phyloP scores from a whole-genome alignment of 257 asterid genomes.

The Marsdenia floribunda region DNA sequence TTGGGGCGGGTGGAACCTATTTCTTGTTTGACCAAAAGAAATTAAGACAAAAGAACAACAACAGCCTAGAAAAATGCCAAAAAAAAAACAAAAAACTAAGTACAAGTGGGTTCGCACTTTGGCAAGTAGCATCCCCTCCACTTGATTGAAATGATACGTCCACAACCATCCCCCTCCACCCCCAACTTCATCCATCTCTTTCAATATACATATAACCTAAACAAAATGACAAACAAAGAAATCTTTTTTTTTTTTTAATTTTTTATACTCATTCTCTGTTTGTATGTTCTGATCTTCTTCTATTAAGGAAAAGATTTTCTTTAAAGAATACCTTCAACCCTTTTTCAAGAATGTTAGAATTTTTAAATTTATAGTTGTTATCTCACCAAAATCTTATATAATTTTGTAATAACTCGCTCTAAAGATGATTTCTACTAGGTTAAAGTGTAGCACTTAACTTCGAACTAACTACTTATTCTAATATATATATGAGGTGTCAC shows the following conservation, averaged over 20 bases:
- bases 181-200: background rate
- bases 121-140: background rate
- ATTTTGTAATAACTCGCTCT: too few relatives aligned
- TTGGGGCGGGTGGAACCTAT: background rate
- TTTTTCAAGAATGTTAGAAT: too few relatives aligned
- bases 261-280: background rate
- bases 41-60: background rate
- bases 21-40: background rate
- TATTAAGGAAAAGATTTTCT: background rate
- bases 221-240: too few relatives aligned
- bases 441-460: too few relatives aligned
- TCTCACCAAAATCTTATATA: too few relatives aligned
- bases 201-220: background rate
- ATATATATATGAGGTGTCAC: too few relatives aligned
- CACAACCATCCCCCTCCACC: background rate
- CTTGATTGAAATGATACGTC: background rate
- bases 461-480: too few relatives aligned
- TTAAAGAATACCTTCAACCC: background rate
- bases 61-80: background rate
- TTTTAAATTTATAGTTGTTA: too few relatives aligned
- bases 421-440: too few relatives aligned
- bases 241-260: background rate
- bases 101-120: background rate
- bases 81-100: background rate
- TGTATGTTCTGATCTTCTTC: background rate